Evolutionary conservation across 495 filamentous ascomycete genomes (phyloP).

Genomic region (Collariella sp.): DNA sequence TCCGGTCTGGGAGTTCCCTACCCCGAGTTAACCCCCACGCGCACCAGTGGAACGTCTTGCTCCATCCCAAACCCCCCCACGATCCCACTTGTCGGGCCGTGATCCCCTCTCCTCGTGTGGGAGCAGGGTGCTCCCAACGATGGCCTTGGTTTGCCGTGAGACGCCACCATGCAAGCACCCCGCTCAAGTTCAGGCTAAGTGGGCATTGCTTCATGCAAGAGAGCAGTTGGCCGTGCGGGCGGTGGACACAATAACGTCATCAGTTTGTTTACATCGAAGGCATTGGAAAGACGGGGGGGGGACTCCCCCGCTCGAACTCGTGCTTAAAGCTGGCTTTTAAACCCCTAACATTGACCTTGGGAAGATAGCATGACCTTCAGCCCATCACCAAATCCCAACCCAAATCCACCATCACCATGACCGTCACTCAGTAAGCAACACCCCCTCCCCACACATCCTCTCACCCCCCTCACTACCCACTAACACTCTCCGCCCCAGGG

Average conservation of each 20-base stretch:
- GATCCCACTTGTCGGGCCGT: background rate
- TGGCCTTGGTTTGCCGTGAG: background rate
- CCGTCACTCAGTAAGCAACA: slow-evolving; percentile 18
- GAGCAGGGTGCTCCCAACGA: background rate
- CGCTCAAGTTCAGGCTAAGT: background rate
- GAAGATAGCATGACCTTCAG: too few relatives aligned
- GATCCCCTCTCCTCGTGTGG: background rate
- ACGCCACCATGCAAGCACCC: background rate
- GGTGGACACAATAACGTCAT: slow-evolving; percentile 6
- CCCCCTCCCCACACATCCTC: background rate
- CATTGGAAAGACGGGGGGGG: background rate
- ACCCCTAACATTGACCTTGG: background rate
- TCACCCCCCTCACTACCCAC: background rate
- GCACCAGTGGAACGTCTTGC: background rate
- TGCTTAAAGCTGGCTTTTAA: background rate
- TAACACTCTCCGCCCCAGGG: slow-evolving; percentile 26
- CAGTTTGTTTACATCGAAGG: background rate
- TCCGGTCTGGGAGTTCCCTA: background rate
- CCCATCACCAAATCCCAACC: background rate
- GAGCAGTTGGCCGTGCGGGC: background rate
- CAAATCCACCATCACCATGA: slow-evolving; percentile 21
- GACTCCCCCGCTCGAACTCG: background rate
- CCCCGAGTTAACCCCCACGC: background rate
- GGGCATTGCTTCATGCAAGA: background rate
- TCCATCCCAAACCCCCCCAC: background rate